Percentiles rank a stretch among this genome's conserved stretches.
Conservation (phyloP, 345 rosid species). For the Populus alba region DNA sequence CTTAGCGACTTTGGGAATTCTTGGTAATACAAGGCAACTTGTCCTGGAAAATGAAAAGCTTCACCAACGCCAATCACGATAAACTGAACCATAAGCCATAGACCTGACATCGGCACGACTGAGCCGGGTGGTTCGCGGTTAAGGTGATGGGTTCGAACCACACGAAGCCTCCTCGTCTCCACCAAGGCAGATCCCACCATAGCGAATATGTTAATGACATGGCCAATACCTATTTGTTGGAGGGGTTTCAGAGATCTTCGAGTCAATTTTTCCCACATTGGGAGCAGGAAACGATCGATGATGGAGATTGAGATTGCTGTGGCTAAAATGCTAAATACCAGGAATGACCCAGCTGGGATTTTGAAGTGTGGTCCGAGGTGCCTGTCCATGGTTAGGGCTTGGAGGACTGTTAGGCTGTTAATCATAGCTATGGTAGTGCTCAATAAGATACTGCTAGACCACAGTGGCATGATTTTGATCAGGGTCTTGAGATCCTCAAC, state of each 20-base stretch:
- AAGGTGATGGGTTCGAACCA: background rate
- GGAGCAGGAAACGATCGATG: conserved; percentile 31
- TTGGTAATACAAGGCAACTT: conserved; percentile 37
- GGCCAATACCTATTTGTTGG: conserved; percentile 11
- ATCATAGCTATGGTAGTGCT: conserved; percentile 37
- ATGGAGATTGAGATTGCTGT: conserved; percentile 16
- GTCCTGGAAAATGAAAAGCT: conserved; percentile 49
- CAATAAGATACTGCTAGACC: conserved; percentile 2
- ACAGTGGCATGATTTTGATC: conserved; percentile 22
- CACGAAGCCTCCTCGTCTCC: conserved; percentile 2
- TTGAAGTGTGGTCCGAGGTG: conserved; percentile 35
- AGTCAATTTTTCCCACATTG: conserved; percentile 23
- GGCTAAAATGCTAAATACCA: conserved; percentile 21
- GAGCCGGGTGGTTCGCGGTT: background rate
- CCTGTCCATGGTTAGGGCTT: conserved; percentile 20
- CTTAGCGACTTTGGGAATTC: conserved; percentile 43
- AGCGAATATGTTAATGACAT: background rate
- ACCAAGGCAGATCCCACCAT: background rate
- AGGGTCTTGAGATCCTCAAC: conserved; percentile 61
- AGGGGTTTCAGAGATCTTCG: background rate
- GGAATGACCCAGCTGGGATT: conserved; percentile 26
- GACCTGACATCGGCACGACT: background rate
- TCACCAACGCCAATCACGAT: conserved; percentile 17
- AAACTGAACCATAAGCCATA: conserved; percentile 8
- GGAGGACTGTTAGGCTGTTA: conserved; percentile 8